Percentiles rank a stretch among this genome's conserved stretches.
Evolutionary conservation across 1,284 basidiomycete genomes (phyloP).

Genomic region (Chondrostereum purpureum): DNA sequence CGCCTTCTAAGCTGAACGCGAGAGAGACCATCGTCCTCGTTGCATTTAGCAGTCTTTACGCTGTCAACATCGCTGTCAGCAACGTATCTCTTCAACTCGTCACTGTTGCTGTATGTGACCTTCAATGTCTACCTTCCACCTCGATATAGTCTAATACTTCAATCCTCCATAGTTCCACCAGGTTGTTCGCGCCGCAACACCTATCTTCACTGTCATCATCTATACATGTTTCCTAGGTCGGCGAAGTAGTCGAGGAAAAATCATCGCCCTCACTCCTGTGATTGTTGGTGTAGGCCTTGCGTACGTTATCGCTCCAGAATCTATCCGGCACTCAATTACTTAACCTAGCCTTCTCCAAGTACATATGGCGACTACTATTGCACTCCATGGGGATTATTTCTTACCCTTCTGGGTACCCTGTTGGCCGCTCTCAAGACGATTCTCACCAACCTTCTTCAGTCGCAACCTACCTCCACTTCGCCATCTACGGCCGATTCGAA

Average conservation of each 20-base stretch:
- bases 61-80: slow-evolving; percentile 88
- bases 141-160: slow-evolving; percentile 2
- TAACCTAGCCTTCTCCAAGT: slow-evolving; percentile 30
- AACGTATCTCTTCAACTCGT: slow-evolving; percentile 86
- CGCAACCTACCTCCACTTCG: slow-evolving; percentile 23
- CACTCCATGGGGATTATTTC: slow-evolving; percentile 72
- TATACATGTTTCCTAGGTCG: slow-evolving; percentile 53
- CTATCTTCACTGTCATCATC: slow-evolving; percentile 82
- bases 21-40: slow-evolving; percentile 60
- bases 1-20: slow-evolving; percentile 49
- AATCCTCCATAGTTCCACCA: slow-evolving; percentile 73
- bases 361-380: slow-evolving; percentile 91
- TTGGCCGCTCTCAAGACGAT: slow-evolving; percentile 90
- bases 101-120: slow-evolving; percentile 84
- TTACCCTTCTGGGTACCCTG: slow-evolving; percentile 83
- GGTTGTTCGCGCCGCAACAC: slow-evolving; percentile 87
- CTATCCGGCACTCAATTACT: slow-evolving; percentile 3
- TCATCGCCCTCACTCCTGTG: slow-evolving; percentile 79
- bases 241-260: slow-evolving; percentile 48
- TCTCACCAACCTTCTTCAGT: slow-evolving; percentile 79
- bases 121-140: too few relatives aligned
- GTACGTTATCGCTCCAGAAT: slow-evolving; percentile 41
- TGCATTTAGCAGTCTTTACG: slow-evolving; percentile 83
- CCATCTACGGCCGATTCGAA: slow-evolving; percentile 10
- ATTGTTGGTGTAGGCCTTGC: slow-evolving; percentile 88